phyloP scores from a whole-genome alignment of 1,284 basidiomycete species.

The Bondarzewia mesenterica region DNA sequence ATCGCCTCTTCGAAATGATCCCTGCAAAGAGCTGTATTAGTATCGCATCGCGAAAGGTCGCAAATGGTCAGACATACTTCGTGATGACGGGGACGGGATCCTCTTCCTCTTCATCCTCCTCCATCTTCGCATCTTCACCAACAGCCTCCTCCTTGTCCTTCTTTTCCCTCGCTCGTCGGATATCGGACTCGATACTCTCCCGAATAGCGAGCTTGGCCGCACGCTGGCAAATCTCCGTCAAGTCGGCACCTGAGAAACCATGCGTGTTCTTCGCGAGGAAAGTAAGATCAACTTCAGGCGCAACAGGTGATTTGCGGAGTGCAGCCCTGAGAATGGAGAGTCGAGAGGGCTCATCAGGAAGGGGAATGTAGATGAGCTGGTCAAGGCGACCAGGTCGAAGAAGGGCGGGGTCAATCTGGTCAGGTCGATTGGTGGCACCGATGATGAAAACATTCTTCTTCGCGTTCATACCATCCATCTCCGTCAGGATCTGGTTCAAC shows the following conservation, averaged over 20 bases:
- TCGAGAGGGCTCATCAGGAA: constrained; percentile 90
- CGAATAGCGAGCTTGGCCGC: constrained; percentile 96
- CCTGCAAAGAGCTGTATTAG: constrained; percentile 22
- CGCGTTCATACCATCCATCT: constrained; percentile 99
- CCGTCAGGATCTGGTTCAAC: constrained; percentile 94
- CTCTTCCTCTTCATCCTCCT: constrained; percentile 71
- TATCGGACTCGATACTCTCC: constrained; percentile 91
- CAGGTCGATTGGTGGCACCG: constrained; percentile 97
- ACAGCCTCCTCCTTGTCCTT: constrained; percentile 73
- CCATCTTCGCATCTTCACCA: constrained; percentile 63
- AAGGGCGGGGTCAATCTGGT: constrained; percentile 95
- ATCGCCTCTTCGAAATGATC: constrained; percentile 98
- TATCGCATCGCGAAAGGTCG: background rate
- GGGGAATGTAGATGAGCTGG: constrained; percentile 88
- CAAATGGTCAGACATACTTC: constrained; percentile 31
- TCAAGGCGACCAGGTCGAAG: constrained; percentile 98
- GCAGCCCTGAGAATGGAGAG: constrained; percentile 87
- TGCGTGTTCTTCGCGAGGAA: constrained; percentile 94
- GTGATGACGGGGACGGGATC: constrained; percentile 98
- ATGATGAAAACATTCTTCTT: constrained; percentile 99
- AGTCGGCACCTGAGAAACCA: constrained; percentile 98
- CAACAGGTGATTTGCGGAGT: constrained; percentile 90
- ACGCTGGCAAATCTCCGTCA: constrained; percentile 98
- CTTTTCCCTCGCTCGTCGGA: constrained; percentile 74
- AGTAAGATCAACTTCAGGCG: constrained; percentile 76